Base-by-base conservation (phyloP, 2,329 filamentous ascomycete genomes). In the Epichloe gansuensis region DNA sequence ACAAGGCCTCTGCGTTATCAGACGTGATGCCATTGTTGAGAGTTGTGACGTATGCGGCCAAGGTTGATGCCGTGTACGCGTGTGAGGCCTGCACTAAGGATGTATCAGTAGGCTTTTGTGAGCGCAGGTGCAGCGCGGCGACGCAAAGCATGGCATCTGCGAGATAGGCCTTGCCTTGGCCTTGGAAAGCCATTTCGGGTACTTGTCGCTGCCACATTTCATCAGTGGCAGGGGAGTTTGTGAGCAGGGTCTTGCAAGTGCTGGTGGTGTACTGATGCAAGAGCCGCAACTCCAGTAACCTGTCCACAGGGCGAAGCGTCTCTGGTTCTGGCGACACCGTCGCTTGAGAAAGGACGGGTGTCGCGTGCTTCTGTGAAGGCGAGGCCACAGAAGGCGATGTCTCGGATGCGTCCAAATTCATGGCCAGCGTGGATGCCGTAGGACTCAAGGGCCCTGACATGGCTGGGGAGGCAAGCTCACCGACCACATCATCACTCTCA, bases 81-180 rank as follows among this genome's bases (percentile, higher is more conserved):
- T 84, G 81, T 2, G 79, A 83, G 11, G 81, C 81, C 51, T 77
- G 76, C 44, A 81, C 70, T n/a, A 85, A 66, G 41, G 75, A 72
- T 59, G 74, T 75, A 61, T 85, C 80, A n/a, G 78, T 69, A 2
- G 81, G 81, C 9, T 71, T 61, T 44, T 75, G 65, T 31, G 77
- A 76, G 34, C 81, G 75, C 52, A 85, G 66, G 59, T 85, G 82
- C 25, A 85, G 69, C 9, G 82, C 81, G 3, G 82, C 77, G 3
- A 85, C 76, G 49, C 81, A 82, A 38, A 85, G 71, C 38, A 85
- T 76, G 17, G 80, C 80, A 57, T 85, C 82, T 52, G 80, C 76
- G 2, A 84, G 70, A 58, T 81, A 82, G 44, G 73, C 72, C 41
- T 75, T 75, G 47, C 77, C 77, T 12, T 70, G 69, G 47, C 77